phyloP scores from a whole-genome alignment of 345 rosid genomes.

The Citrus unshiu region DNA sequence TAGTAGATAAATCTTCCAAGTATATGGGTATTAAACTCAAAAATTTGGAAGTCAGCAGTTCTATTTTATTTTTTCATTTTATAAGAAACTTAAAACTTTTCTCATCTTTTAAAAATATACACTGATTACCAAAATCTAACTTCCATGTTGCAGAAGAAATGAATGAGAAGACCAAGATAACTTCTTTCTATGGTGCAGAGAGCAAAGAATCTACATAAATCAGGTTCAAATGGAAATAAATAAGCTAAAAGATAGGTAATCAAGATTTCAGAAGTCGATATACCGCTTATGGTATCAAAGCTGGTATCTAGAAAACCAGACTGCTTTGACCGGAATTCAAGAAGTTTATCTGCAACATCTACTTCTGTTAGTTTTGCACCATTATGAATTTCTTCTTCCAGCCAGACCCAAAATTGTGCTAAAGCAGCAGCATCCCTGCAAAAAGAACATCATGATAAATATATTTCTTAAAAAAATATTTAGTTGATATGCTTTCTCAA shows the following conservation, averaged over 20 bases:
- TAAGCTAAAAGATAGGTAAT: background rate
- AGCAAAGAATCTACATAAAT: background rate
- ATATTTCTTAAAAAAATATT: background rate
- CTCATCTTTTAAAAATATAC: background rate
- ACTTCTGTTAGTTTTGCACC: conserved; percentile 75
- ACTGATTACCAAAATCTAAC: background rate
- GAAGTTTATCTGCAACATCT: conserved; percentile 81
- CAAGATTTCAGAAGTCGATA: conserved; percentile 20
- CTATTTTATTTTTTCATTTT: too few species aligned
- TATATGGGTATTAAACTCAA: background rate
- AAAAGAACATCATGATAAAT: conserved; percentile 5
- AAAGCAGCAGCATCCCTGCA: conserved; percentile 96
- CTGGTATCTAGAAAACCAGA: conserved; percentile 88
- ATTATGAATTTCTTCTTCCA: conserved; percentile 71
- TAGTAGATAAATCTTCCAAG: background rate
- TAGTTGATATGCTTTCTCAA: background rate
- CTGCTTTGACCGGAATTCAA: conserved; percentile 79
- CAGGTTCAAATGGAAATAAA: background rate
- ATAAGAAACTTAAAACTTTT: background rate
- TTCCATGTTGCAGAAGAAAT: background rate
- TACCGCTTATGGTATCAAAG: conserved; percentile 96
- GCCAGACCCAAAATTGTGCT: conserved; percentile 90
- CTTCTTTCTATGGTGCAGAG: background rate
- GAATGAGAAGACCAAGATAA: background rate
- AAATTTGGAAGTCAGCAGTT: too few species aligned